Conservation (phyloP, 169 alveolate species). For the Toxoplasma gondii region DNA sequence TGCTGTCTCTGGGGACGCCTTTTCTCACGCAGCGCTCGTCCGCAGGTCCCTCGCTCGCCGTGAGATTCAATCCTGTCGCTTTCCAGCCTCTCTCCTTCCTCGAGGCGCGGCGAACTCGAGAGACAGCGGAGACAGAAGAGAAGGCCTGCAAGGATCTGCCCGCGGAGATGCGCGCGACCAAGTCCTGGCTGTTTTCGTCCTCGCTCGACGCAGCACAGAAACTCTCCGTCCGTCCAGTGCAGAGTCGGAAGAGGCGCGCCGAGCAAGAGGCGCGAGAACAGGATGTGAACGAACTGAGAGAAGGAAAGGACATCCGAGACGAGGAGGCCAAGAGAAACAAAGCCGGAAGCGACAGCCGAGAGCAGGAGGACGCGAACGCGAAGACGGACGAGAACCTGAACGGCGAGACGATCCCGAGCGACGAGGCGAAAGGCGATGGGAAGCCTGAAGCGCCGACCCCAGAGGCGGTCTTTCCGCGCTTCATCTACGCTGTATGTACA, state of each 20-base stretch:
- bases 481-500: slow-evolving; percentile 86
- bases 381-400: not conserved
- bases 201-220: not conserved
- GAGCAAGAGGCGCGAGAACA: not conserved
- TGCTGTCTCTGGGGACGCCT: slow-evolving; percentile 34
- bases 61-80: slow-evolving; percentile 10
- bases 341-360: not conserved
- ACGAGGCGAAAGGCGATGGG: not conserved
- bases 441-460: slow-evolving; percentile 58
- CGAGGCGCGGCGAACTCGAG: not conserved
- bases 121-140: not conserved
- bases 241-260: no score
- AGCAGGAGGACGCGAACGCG: not conserved
- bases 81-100: not conserved
- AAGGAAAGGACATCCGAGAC: not conserved
- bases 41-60: slow-evolving; percentile 36
- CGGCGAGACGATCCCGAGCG: not conserved
- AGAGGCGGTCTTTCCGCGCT: slow-evolving; percentile 79
- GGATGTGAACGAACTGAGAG: not conserved
- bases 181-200: slow-evolving; percentile 33
- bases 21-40: slow-evolving; percentile 35
- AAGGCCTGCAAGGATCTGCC: not conserved
- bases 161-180: not conserved
- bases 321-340: not conserved
- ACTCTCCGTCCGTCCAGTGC: not conserved